Base-by-base conservation (phyloP, 73 alveolate genomes). In the Effrenium voratum region DNA sequence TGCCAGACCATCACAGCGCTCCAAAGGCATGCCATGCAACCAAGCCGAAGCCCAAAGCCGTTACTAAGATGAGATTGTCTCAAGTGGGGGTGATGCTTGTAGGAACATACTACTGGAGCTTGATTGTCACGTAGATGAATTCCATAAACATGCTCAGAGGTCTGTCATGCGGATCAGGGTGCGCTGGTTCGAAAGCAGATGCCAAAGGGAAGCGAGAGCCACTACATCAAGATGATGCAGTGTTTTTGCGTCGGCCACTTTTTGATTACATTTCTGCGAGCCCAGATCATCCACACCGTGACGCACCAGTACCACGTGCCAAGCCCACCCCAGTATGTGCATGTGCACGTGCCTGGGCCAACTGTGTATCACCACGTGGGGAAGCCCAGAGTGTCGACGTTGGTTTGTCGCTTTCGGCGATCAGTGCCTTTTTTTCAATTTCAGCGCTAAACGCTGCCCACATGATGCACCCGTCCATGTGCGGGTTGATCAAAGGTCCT, bases 301-400 rank as follows among this genome's bases (percentile, higher is more conserved):
- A 50, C 16, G 49, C 93, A 83, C 70, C 28, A 46, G 57, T 83
- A 83, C 93, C 94, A 86, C 46, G 82, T 86, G 63, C 94, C 94
- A 70, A 86, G 94, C 94, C 94, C 94, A 32, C 94, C 94, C 8
- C 52, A 41, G 63, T 86, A 86, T 34, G 63, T 43, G 60, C 87
- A 77, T 77, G 87, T 77, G 41, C 87, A 40, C 36, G 87, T 77
- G 87, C 87, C 87, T 41, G 87, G 87, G 41, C 87, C 87, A 36
- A 77, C 87, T 40, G 87, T 77, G 57, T 57, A 43, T 38, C 40
- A 77, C 26, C 87, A 19, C 43, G 87, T 77, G 43, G 43, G 79
- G 87, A 46, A 77, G 36, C 38, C 87, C 59, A 26, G 59, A 4
- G 38, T 43, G 38, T 43, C 41, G 63, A 22, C 8, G n/a, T 2